Base-by-base conservation (phyloP, 1,284 basidiomycete species). In the Boletus semigastroideus region DNA sequence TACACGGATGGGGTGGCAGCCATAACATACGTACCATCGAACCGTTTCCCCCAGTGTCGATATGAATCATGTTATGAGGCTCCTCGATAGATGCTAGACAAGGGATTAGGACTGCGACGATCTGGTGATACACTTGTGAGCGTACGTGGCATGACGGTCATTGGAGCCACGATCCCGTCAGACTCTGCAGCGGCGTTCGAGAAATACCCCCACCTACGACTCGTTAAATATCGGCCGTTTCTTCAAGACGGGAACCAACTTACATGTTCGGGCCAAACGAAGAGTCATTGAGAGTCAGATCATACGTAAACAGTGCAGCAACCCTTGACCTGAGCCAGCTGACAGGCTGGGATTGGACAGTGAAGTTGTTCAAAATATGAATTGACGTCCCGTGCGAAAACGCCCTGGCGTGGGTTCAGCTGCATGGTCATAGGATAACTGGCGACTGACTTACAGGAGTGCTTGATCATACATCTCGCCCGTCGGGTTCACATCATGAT, bases 161-260 rank as follows among this genome's bases (percentile, higher is more conserved):
- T 60, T 16, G 58, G 41, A 22, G 45, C 14, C 8, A 39, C 39
- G 16, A 62, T n/a, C 3, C 37, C 25, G 2, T n/a, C 22, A 0
- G 36, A 31, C 4, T 22, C 3, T n/a, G 58, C 40, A 13, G 13
- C 49, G 9, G 31, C 40, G 46, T 39, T 56, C 1, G 59, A 51
- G 34, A 60, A 60, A 46, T 49, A 55, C 22, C 47, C 61, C 59
- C 59, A 60, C 51, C 61, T 60, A 28, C 37, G 43, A 4, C 6
- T 14, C 1, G 3, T 14, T 1, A 7, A 27, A 40, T 9, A 39
- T 27, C 7, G 39, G 27, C 16, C 8, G 7, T 6, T 20, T n/a
- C 14, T 20, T 13, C 5, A 0, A 9, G 3, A 11, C 2, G 10
- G 14, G 2, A 27, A 33, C 6, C 6, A 25, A 48, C 59, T 38